phyloP scores from a whole-genome alignment of 2,329 filamentous ascomycete genomes.

The Huntiella savannae region DNA sequence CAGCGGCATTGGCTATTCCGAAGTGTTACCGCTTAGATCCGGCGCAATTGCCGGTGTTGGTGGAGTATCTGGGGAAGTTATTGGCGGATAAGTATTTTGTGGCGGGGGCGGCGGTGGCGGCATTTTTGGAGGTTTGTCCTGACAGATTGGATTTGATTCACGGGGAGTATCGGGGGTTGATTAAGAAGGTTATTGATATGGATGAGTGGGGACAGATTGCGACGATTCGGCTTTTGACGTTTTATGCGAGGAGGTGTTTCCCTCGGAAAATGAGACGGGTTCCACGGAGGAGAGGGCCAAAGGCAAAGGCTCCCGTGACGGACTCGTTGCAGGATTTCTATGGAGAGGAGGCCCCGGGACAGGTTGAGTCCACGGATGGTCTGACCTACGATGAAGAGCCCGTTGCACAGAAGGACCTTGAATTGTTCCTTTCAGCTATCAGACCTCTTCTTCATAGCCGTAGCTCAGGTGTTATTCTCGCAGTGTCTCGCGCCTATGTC shows the following conservation, averaged over 20 bases:
- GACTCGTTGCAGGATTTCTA: constrained; percentile 55
- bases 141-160: constrained; percentile 78
- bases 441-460: constrained; percentile 76
- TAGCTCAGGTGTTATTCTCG: constrained; percentile 80
- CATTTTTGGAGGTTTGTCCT: constrained; percentile 78
- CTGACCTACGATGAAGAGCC: constrained; percentile 38
- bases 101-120: constrained; percentile 77
- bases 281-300: not conserved
- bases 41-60: constrained; percentile 61
- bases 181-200: constrained; percentile 92
- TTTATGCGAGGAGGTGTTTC: constrained; percentile 77
- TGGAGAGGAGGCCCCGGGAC: constrained; percentile 30
- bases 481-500: constrained; percentile 67
- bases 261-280: constrained; percentile 45
- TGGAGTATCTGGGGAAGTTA: constrained; percentile 61
- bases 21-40: constrained; percentile 91
- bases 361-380: constrained; percentile 21
- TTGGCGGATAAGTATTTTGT: constrained; percentile 89
- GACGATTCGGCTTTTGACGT: constrained; percentile 60
- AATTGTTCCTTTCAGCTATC: constrained; percentile 60
- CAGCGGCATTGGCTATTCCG: constrained; percentile 80
- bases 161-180: constrained; percentile 65
- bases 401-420: constrained; percentile 62
- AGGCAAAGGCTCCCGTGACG: constrained; percentile 13
- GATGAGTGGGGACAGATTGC: constrained; percentile 95